Evolutionary conservation across 495 filamentous ascomycete species (phyloP), one percentile per base, ranked within the genome.

Genomic region (Tuber microsphaerosporum): DNA sequence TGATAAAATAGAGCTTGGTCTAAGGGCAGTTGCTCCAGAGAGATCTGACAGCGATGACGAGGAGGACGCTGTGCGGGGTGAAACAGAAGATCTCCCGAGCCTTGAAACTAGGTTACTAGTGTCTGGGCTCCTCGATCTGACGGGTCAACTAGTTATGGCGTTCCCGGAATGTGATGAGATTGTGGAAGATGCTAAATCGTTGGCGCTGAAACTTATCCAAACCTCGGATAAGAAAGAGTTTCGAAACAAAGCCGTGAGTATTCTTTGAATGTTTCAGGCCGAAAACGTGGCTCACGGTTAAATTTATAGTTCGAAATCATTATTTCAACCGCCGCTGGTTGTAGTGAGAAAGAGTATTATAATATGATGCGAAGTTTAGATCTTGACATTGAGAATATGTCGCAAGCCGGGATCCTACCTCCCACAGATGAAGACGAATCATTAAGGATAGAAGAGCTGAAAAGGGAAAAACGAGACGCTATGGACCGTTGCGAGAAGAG

Each of bases 401-500:
- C 79, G 16, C 74, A 72, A 70, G 73, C 70, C 17, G 73, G 74
- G 2, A 77, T 68, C 69, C 74, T 79, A 17, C 77, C 77, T 41
- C 72, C 74, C 34, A 78, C 77, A 73, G 77, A 71, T 37, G 80
- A 82, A 68, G 80, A 82, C 41, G 75, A 75, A 42, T 75, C 72
- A 14, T 72, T 76, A 71, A 80, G 77, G 48, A 75, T 82, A 34
- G 79, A 83, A 48, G 76, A 83, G 61, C 72, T 83, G 16, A 81
- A 83, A 56, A 72, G 77, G 69, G 81, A 83, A 68, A 83, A 83
- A 74, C 74, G 79, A 70, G 79, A 82, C 34, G 75, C 81, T 43
- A 83, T 83, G 79, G 81, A 83, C 34, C 76, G 79, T 44, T 83
- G 73, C 61, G 81, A 81, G 65, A 81, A 79, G 61, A 83, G 79